Base-by-base conservation (phyloP, 352 stramenopile species). In the Phytophthora foliorum region DNA sequence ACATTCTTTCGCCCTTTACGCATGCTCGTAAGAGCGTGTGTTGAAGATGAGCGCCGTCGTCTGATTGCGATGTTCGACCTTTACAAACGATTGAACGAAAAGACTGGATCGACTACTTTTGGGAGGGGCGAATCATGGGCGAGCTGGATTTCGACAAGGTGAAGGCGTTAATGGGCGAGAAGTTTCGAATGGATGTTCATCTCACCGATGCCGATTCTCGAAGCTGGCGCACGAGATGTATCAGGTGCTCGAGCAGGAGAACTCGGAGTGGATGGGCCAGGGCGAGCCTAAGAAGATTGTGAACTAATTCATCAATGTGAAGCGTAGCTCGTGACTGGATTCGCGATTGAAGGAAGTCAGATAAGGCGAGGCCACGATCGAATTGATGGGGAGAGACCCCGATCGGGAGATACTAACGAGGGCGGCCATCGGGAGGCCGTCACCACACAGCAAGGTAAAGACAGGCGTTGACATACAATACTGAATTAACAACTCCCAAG, bases 41-140 rank as follows among this genome's bases (percentile, higher is more conserved):
- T 67, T 32, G 50, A 67, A 34, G 60, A 61, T 27, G 60, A 67
- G 39, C 50, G 42, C n/a, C 51, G 60, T 8, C 60, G 51, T 0
- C 49, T 50, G 1, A 61, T 61, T 11, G 50, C 60, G 1, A 55
- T 57, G 51, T 67, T 67, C n/a, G 29, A 61, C 9, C 61, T 62
- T 7, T 68, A 22, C 46, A 63, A 69, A 11, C 19, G 44, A 6
- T 13, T 69, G 3, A n/a, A 63, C 16, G 21, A 31, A 0, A 69
- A 2, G 52, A 69, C 32, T 63, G 44, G 61, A 53, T 63, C 19
- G n/a, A 69, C 14, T 63, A 63, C 16, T 57, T 69, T 16, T 69
- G 52, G 54, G 60, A 63, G 17, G 61, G 61, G 0, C 32, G 52
- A 2, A 19, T 69, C 52, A 24, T 9, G 5, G 52, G 52, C 2